Evolutionary conservation across 129 eudicot species (phyloP), one percentile per base, ranked within the genome.

Genomic region (Tanacetum coccineum): DNA sequence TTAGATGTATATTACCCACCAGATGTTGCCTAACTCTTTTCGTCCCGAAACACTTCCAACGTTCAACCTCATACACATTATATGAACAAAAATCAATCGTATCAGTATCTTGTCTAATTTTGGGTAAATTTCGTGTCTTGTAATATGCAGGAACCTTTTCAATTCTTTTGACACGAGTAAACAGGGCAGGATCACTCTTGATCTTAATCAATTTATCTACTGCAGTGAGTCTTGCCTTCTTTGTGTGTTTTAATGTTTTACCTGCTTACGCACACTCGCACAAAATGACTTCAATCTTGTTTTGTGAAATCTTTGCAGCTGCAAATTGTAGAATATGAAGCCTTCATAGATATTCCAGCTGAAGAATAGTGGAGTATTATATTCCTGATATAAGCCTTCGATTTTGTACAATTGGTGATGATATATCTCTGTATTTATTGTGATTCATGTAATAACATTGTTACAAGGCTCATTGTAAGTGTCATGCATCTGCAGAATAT

Each of bases 161-260:
- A 79, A 83, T 81, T 91, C 97, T 70, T 91, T 91, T 45, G 97
- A 87, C 76, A 81, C 97, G 18, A 82, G 86, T 76, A 91, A 87
- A 80, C 97, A 91, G 78, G 96, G 97, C 68, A 83, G 96, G 75
- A 93, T 87, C 77, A 85, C 90, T 54, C 97, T 91, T 68, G 97
- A 91, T 78, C 87, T 91, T 64, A 91, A 91, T 71, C 97, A 91
- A 49, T 91, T 91, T 54, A 70, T 87, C 22, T 91, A 87, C 78
- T 91, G 97, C 80, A 83, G 97, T 87, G 59, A 85, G 96, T 91
- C 46, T 56, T 36, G 21, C 62, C 48, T 18, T 15, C 3, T 52
- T 74, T 10, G 36, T 18, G 55, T 48, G 9, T 52, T 68, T 21
- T 66, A 3, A 39, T 68, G 39, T 32, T 36, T 36, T 48, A 32